Conservation (phyloP, 306 rosid genomes). For the Cicer yamashitae region DNA sequence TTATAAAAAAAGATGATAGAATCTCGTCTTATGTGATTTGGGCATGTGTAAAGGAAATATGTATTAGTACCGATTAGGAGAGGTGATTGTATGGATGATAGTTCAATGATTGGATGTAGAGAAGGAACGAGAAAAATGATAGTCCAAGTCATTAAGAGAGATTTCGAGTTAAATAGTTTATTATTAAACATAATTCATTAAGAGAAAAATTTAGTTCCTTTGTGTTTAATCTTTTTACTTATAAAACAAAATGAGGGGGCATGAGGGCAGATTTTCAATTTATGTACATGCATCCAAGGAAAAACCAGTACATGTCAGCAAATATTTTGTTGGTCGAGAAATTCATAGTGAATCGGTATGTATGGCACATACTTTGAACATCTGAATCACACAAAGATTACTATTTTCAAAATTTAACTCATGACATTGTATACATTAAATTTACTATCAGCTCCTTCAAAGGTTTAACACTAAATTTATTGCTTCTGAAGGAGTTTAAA, state of each 20-base stretch:
- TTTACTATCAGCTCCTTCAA: background rate
- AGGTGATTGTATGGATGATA: background rate
- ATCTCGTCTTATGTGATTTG: background rate
- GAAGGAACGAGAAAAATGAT: background rate
- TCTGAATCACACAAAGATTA: background rate
- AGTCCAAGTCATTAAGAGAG: too few species aligned
- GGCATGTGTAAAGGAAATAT: background rate
- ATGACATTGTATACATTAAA: background rate
- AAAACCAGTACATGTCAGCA: constrained; percentile 75
- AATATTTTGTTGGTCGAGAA: constrained; percentile 68
- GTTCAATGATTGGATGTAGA: background rate
- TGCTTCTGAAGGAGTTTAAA: background rate
- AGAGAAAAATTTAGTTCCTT: background rate
- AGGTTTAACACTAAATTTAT: background rate
- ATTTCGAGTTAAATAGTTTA: too few species aligned
- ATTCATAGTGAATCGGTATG: constrained; percentile 81
- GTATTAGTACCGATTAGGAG: background rate
- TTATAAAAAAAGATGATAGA: background rate
- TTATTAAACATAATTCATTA: background rate
- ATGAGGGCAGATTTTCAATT: constrained; percentile 77
- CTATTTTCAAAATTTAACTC: background rate
- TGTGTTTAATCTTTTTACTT: constrained; percentile 18
- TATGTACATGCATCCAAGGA: constrained; percentile 84
- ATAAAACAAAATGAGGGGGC: constrained; percentile 66
- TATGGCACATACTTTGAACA: constrained; percentile 27